These are phyloP conservation scores for Mollisia scopiformis DNA, from an alignment of 2,329 filamentous ascomycete species.

Conservation along the genomic window DNA sequence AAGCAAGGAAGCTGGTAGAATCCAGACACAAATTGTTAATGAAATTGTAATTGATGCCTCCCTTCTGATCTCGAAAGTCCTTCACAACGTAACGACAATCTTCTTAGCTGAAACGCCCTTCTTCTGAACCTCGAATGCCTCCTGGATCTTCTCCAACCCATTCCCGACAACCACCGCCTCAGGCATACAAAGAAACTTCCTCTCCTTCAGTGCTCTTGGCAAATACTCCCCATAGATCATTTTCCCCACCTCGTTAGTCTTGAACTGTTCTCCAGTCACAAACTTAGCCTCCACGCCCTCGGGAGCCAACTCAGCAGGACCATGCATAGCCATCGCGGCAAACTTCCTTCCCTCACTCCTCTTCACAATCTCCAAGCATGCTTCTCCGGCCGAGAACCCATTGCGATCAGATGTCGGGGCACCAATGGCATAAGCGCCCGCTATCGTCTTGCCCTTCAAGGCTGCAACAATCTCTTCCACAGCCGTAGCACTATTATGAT, in stretches of 20 bases:
- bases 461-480: conserved; percentile 14
- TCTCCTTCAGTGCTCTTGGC: conserved; percentile 39
- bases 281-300: conserved; percentile 9
- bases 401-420: not conserved
- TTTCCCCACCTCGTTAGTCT: conserved; percentile 18
- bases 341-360: conserved; percentile 1
- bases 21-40: no score
- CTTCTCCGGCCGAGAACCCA: not conserved
- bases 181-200: conserved; percentile 41
- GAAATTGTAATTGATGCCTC: no score
- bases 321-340: conserved; percentile 8
- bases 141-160: conserved; percentile 45
- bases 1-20: not conserved
- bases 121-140: conserved; percentile 37
- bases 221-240: conserved; percentile 43
- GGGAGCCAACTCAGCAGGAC: not conserved
- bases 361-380: conserved; percentile 4
- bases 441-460: conserved; percentile 29
- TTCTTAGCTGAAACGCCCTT: conserved; percentile 16
- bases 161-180: conserved; percentile 42
- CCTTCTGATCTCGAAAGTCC: no score
- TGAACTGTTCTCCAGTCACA: conserved; percentile 6
- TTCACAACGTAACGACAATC: conserved; percentile 5
- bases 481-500: conserved; percentile 36
- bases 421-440: conserved; percentile 32